Evolutionary conservation across 495 filamentous ascomycete genomes (phyloP), one percentile per base, ranked within the genome.

Genomic region (Hypomontagnella submonticulosa): DNA sequence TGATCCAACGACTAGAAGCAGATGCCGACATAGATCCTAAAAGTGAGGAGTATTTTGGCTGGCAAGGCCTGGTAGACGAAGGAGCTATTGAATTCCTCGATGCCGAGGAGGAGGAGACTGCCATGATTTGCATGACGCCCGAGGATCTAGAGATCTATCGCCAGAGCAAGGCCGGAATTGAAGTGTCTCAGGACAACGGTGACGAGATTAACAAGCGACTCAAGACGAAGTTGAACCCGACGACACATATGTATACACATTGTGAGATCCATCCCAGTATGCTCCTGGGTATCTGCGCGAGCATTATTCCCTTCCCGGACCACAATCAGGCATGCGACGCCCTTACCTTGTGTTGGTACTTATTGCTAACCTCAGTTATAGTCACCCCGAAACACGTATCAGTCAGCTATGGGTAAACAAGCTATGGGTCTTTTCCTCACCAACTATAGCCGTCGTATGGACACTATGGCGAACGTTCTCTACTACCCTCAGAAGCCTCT

Each of bases 381-480:
- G 85, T 97, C 93, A 58, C 95, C 95, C 61, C 86, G 96, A 88
- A 98, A 98, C 74, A 99, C 95, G 3, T 98, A 98, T 79, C 96
- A 99, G 73, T 97, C 95, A 69, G 95, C 95, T 71, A 99, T 99
- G 95, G 95, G 95, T 79, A 99, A 99, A 80, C 95, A 99, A 83
- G 95, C 95, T 47, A 99, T 99, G 96, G 95, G 95, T 70, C 92
- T 97, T 57, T 97, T 96, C 82, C 84, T 98, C 34, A 98, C 96
- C 10, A 99, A 98, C 72, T 98, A 93, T 72, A 85, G 89, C 19
- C 88, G 93, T 58, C 92, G 95, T 54, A 97, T 98, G 95, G 95
- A 99, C 70, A 99, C 95, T 12, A 98, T 99, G 95, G 90, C 92
- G 46, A 98, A 99, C 70, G 96, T 98, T 72, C 88, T 99, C 9